These are phyloP conservation scores for Laburnicola sp. DNA, from an alignment of 2,329 filamentous ascomycete species.

Conservation along the genomic window DNA sequence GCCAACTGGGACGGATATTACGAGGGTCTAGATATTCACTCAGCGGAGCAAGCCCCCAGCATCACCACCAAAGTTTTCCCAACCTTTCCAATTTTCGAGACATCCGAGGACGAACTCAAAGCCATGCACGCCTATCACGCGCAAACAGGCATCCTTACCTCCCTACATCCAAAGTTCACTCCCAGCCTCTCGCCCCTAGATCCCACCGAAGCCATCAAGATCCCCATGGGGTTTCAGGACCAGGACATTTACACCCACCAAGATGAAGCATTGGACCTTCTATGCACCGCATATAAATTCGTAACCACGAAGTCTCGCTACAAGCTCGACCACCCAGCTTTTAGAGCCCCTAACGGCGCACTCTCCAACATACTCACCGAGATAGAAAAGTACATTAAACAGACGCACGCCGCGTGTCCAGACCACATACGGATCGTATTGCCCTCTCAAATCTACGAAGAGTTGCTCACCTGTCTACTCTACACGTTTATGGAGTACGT, in stretches of 20 bases:
- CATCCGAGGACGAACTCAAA: background rate
- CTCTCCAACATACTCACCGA: background rate
- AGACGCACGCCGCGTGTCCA: background rate
- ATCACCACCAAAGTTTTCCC: no score
- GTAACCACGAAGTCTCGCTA: background rate
- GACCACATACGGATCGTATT: background rate
- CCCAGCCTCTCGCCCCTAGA: background rate
- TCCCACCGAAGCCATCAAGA: no score
- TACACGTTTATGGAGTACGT: background rate
- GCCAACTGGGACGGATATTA: no score
- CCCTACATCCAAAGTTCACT: background rate
- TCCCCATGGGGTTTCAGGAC: background rate
- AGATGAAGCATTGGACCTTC: background rate
- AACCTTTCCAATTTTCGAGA: background rate
- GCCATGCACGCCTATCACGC: background rate
- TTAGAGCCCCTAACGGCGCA: background rate
- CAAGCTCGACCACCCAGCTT: background rate
- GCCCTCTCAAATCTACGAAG: background rate
- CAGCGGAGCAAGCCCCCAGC: no score
- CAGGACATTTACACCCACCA: background rate
- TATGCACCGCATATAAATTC: background rate
- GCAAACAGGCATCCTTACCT: background rate
- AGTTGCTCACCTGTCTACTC: background rate
- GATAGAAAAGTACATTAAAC: background rate
- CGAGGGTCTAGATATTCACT: no score